Evolutionary conservation across 108 stramenopile species (phyloP).

Genomic region (Stephanodiscus minutulus): DNA sequence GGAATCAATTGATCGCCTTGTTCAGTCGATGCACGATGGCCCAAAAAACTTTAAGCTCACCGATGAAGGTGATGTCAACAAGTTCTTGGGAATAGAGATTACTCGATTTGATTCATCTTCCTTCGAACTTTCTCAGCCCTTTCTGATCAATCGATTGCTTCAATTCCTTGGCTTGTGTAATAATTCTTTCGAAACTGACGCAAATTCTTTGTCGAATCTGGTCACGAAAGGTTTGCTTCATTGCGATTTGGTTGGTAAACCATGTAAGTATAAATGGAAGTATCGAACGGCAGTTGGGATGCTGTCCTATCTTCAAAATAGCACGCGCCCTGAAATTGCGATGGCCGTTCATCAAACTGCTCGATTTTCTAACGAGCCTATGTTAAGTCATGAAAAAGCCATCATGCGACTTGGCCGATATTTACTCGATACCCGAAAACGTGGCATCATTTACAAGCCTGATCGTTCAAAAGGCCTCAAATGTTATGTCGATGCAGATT

Average conservation of each 20-base stretch:
- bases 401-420: slow-evolving; percentile 50
- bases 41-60: no score
- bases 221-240: slow-evolving; percentile 3
- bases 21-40: slow-evolving; percentile 1
- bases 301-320: slow-evolving; percentile 29
- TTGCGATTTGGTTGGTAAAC: slow-evolving; percentile 21
- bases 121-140: slow-evolving; percentile 6
- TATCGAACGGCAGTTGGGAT: slow-evolving; percentile 47
- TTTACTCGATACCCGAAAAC: slow-evolving; percentile 31
- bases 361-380: slow-evolving; percentile 45
- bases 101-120: not conserved
- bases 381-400: slow-evolving; percentile 43
- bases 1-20: not conserved
- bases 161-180: not conserved
- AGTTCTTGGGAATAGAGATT: slow-evolving; percentile 3
- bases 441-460: slow-evolving; percentile 22
- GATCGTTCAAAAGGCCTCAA: slow-evolving; percentile 19
- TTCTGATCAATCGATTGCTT: not conserved
- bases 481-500: slow-evolving; percentile 49
- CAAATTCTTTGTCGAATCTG: not conserved
- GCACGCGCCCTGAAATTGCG: slow-evolving; percentile 36
- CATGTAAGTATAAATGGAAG: slow-evolving; percentile 21
- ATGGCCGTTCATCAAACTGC: slow-evolving; percentile 49
- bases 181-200: not conserved
- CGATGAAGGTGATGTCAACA: not conserved